A percentile compares a stretch with the other conserved stretches of the same genome.
These are phyloP conservation scores for Mycena floridula DNA, from an alignment of 768 basidiomycete species.

Conservation along the genomic window DNA sequence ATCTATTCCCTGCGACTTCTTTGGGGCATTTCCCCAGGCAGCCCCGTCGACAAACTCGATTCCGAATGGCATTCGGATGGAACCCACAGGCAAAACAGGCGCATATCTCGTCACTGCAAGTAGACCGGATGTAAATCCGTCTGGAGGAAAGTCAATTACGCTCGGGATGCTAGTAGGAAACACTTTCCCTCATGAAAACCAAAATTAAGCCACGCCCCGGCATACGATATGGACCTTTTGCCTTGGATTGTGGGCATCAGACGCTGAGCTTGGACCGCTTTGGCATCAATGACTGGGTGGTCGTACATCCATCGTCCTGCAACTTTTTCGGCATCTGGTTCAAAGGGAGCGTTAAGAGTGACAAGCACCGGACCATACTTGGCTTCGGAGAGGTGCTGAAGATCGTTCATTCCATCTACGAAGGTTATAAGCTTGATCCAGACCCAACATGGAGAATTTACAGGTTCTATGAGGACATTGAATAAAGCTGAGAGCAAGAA, in stretches of 20 bases:
- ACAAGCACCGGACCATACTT: constrained; percentile 59
- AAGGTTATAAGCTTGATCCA: neutral
- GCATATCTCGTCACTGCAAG: too few relatives aligned
- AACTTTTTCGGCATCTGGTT: constrained; percentile 39
- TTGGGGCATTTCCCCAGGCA: too few relatives aligned
- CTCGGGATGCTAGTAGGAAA: too few relatives aligned
- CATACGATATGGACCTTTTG: constrained; percentile 53
- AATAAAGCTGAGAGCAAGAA: too few relatives aligned
- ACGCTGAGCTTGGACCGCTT: constrained; percentile 52
- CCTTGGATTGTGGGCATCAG: constrained; percentile 56
- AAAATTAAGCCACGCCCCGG: constrained; percentile 69
- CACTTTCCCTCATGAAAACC: constrained; percentile 87
- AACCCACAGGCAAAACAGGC: too few relatives aligned
- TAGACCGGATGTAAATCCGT: too few relatives aligned
- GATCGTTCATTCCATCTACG: constrained; percentile 68
- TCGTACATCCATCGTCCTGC: constrained; percentile 54
- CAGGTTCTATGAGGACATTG: constrained; percentile 32
- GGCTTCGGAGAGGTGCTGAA: constrained; percentile 58
- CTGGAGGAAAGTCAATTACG: too few relatives aligned
- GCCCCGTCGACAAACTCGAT: too few relatives aligned
- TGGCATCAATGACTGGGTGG: constrained; percentile 50
- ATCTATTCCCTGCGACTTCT: too few relatives aligned
- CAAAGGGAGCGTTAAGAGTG: constrained; percentile 68
- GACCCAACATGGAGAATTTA: constrained; percentile 14
- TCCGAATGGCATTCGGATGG: too few relatives aligned